Evolutionary conservation across 1,284 basidiomycete genomes (phyloP).

Genomic region (Ceratobasidium papillatum): DNA sequence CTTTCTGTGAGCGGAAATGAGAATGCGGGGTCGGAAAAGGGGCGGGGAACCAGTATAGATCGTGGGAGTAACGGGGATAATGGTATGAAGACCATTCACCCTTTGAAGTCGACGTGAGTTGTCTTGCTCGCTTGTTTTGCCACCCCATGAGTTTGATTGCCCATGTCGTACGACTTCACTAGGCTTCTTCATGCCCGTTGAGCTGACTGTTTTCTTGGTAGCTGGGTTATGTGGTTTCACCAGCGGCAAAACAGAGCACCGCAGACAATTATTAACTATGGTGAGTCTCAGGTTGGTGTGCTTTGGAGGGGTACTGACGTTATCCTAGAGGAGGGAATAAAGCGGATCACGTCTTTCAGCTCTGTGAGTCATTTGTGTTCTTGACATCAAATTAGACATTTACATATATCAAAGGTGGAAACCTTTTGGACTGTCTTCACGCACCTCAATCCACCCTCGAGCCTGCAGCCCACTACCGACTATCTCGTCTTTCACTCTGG

Average conservation of each 20-base stretch:
- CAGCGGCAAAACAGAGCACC: slow-evolving; percentile 77
- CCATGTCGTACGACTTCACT: not conserved
- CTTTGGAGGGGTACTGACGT: not conserved
- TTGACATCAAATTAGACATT: slow-evolving; percentile 4
- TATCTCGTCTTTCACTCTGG: slow-evolving; percentile 86
- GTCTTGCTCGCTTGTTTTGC: slow-evolving; percentile 53
- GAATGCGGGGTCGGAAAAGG: slow-evolving; percentile 36
- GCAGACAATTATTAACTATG: slow-evolving; percentile 81
- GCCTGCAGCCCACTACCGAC: slow-evolving; percentile 79
- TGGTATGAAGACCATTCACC: slow-evolving; percentile 58
- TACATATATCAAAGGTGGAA: slow-evolving; percentile 63
- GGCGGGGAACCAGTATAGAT: slow-evolving; percentile 7
- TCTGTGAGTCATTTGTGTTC: slow-evolving; percentile 61
- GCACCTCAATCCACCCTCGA: slow-evolving; percentile 77
- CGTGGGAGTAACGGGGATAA: slow-evolving; percentile 6
- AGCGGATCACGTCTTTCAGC: slow-evolving; percentile 79
- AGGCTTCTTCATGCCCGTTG: slow-evolving; percentile 37
- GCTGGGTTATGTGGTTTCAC: slow-evolving; percentile 88
- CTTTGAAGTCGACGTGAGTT: slow-evolving; percentile 85
- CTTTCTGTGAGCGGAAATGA: slow-evolving; percentile 26
- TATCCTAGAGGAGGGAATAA: slow-evolving; percentile 73
- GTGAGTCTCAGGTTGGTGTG: not conserved
- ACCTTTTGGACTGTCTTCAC: slow-evolving; percentile 87
- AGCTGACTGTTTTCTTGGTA: slow-evolving; percentile 50
- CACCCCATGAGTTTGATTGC: slow-evolving; percentile 25